These are phyloP conservation scores for Beauveria sp. DNA, from an alignment of 2,329 filamentous ascomycete genomes.

Conservation along the genomic window DNA sequence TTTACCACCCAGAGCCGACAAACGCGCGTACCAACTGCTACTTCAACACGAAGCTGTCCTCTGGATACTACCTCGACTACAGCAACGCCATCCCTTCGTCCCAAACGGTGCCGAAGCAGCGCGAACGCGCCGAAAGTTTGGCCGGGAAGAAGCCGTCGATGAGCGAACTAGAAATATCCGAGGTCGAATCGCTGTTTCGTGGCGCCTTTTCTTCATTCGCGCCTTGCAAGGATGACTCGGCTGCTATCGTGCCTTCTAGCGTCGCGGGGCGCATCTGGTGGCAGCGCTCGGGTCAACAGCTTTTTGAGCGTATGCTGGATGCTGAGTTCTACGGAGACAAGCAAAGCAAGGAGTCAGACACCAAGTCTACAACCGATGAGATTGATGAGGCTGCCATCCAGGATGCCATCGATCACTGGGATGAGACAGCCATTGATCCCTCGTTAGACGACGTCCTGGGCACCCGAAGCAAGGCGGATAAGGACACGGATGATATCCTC, in stretches of 20 bases:
- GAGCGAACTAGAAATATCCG: constrained; percentile 51
- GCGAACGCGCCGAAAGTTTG: constrained; percentile 63
- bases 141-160: constrained; percentile 51
- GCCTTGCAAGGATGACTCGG: constrained; percentile 65
- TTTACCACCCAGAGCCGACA: constrained; percentile 46
- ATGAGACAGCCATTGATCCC: constrained; percentile 50
- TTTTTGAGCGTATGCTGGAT: constrained; percentile 58
- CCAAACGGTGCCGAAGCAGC: constrained; percentile 54
- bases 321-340: constrained; percentile 36
- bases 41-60: constrained; percentile 56
- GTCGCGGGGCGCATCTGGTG: constrained; percentile 68
- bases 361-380: constrained; percentile 25
- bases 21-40: constrained; percentile 54
- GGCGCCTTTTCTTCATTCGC: constrained; percentile 76
- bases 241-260: constrained; percentile 60
- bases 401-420: constrained; percentile 50
- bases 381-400: constrained; percentile 46
- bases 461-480: constrained; percentile 50
- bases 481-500: constrained; percentile 62
- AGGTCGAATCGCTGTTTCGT: constrained; percentile 68
- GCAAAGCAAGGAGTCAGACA: constrained; percentile 28
- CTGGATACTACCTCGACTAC: constrained; percentile 65
- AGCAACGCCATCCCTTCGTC: constrained; percentile 53
- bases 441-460: constrained; percentile 46
- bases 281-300: constrained; percentile 60